phyloP scores from a whole-genome alignment of 2,329 filamentous ascomycete genomes.

The Rutstroemia sydowiana region DNA sequence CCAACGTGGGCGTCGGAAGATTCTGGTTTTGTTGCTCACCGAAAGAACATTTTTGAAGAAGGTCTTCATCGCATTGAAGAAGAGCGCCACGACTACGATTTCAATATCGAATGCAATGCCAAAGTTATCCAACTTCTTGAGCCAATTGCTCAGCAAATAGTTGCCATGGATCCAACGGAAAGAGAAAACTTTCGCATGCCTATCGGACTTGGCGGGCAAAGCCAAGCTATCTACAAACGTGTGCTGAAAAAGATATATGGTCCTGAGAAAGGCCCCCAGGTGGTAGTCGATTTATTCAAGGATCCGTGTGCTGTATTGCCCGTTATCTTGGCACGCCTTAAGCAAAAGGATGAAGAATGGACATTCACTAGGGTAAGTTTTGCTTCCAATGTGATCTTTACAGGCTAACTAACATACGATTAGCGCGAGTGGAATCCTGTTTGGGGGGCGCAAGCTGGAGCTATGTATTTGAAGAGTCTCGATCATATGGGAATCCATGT shows the following conservation, averaged over 20 bases:
- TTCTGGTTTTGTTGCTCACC: constrained; percentile 92
- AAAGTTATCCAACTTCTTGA: constrained; percentile 95
- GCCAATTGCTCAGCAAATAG: constrained; percentile 84
- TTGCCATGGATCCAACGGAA: constrained; percentile 68
- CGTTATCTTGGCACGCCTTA: constrained; percentile 78
- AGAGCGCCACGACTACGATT: constrained; percentile 96
- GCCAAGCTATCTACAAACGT: constrained; percentile 92
- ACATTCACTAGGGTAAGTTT: constrained; percentile 66
- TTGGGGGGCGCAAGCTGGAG: constrained; percentile 91
- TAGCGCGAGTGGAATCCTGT: constrained; percentile 97
- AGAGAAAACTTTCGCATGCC: constrained; percentile 71
- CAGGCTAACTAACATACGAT: neutral
- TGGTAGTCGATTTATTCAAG: constrained; percentile 79
- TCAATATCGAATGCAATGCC: constrained; percentile 90
- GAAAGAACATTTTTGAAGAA: constrained; percentile 94
- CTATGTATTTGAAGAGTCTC: constrained; percentile 90
- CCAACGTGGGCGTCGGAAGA: constrained; percentile 98
- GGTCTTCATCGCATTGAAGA: constrained; percentile 93
- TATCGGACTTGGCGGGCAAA: constrained; percentile 79
- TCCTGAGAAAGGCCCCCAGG: constrained; percentile 70
- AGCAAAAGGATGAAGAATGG: constrained; percentile 97
- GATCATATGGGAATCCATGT: constrained; percentile 93
- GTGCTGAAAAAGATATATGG: constrained; percentile 98
- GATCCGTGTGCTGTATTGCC: constrained; percentile 83
- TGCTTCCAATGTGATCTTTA: neutral